Base-by-base conservation (phyloP, 768 basidiomycete genomes). In the Gloeopeniophorella convolvens region DNA sequence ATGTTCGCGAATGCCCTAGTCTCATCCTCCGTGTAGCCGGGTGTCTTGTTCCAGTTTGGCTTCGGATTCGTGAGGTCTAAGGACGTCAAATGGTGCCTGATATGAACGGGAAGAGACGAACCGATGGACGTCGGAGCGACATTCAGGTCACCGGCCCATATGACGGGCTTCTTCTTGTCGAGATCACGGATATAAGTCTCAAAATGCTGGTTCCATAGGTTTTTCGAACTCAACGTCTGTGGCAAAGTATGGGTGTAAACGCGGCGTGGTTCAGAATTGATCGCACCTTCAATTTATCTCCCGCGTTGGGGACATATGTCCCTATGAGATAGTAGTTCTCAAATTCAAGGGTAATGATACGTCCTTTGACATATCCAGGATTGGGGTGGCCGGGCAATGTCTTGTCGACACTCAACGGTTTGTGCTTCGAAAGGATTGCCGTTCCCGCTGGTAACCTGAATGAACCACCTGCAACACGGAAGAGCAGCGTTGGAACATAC, bases 91-190 rank as follows among this genome's bases (percentile, higher is more conserved):
- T 15, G 40, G 30, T 6, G 12, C 4, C 3, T 4, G 13, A 27
- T 16, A 34, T 10, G 3, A 28, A 15, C 1, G 18, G 35, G 33
- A 24, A 18, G 12, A 21, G 35, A 43, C 42, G 34, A 5, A 84
- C 87, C 88, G 45, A 76, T 70, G 41, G 73, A 80, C 1, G 88
- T 88, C 2, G 88, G 88, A 4, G 90, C 88, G 35, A 90, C 87
- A 54, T 94, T 94, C 49, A 93, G 61, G 66, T 94, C 91, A 6
- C 91, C 91, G 10, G 76, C 73, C 91, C 91, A 93, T 48, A 94
- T 84, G 9, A 94, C 84, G 3, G 89, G 82, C 59, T 93, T 94
- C 60, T 75, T 79, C 55, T 71, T 75, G 66, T 92, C 87, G 3
- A 93, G 68, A 20, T 78, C 72, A 4, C 79, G 80, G 18, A 93